A percentile compares a stretch with the other conserved stretches of the same genome.
Conservation (phyloP, 257 asterid genomes). For the Solanum clarkiae region DNA sequence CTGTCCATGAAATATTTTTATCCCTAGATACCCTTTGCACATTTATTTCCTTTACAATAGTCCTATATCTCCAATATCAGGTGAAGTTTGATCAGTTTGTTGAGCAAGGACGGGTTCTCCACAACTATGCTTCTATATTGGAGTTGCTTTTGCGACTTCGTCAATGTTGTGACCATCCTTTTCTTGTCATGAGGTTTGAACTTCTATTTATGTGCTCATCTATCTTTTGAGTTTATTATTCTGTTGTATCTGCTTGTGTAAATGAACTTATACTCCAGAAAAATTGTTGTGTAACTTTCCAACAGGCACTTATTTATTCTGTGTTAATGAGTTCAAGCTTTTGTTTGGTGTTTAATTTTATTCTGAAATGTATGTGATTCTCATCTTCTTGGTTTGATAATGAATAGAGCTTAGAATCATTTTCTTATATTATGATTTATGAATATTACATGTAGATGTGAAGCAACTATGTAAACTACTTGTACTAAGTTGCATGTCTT, state of each 20-base stretch:
- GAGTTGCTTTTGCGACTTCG: constrained; percentile 97
- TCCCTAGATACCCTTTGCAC: background rate
- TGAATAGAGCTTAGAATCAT: background rate
- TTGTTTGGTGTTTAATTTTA: background rate
- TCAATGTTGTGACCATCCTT: constrained; percentile 98
- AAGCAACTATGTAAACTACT: background rate
- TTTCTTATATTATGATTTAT: background rate
- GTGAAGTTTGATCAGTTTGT: constrained; percentile 91
- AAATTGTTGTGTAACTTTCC: background rate
- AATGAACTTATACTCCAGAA: background rate
- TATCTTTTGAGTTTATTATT: background rate
- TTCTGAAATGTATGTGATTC: background rate
- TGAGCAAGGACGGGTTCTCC: constrained; percentile 98
- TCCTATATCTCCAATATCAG: constrained; percentile 19
- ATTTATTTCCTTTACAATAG: background rate
- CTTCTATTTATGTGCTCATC: background rate
- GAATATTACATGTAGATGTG: background rate
- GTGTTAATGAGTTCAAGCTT: background rate
- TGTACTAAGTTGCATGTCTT: background rate
- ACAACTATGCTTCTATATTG: constrained; percentile 91
- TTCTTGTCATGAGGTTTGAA: constrained; percentile 85
- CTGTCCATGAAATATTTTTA: background rate
- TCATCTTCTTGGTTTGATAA: background rate
- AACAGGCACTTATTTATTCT: background rate
- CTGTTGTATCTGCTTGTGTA: background rate